phyloP scores from a whole-genome alignment of 345 rosid genomes.

The Eucalyptus rudis region DNA sequence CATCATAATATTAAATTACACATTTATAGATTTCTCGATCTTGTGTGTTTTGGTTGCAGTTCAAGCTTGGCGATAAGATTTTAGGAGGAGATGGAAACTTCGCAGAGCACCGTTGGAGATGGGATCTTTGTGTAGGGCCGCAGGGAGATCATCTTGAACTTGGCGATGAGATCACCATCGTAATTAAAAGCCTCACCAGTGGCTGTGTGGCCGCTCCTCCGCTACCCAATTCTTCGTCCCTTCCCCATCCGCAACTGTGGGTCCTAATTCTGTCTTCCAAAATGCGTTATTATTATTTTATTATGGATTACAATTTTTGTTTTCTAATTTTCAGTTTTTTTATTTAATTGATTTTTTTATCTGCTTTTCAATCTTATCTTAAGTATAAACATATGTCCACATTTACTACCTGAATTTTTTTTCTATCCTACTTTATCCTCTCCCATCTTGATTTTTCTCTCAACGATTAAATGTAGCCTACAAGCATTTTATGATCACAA shows the following conservation, averaged over 20 bases:
- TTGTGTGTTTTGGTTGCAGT: background rate
- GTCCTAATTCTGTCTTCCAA: background rate
- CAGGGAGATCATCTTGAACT: background rate
- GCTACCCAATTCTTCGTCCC: background rate
- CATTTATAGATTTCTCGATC: background rate
- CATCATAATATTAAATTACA: too few species aligned
- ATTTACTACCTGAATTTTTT: background rate
- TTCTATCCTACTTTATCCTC: background rate
- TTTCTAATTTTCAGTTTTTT: too few species aligned
- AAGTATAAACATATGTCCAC: too few species aligned
- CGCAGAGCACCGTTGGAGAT: background rate
- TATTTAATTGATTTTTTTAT: too few species aligned
- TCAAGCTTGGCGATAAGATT: background rate
- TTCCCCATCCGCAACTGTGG: background rate
- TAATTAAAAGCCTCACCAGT: background rate
- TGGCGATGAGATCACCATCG: too few species aligned
- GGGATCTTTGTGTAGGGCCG: background rate
- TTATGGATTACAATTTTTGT: background rate
- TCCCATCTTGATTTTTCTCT: too few species aligned
- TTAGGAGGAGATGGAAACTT: background rate
- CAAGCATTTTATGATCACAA: too few species aligned
- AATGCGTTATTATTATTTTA: too few species aligned
- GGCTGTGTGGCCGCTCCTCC: background rate
- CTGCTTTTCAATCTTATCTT: background rate
- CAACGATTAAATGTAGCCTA: accelerated